phyloP scores from a whole-genome alignment of 495 filamentous ascomycete species.

The Sordaria brevicollis region DNA sequence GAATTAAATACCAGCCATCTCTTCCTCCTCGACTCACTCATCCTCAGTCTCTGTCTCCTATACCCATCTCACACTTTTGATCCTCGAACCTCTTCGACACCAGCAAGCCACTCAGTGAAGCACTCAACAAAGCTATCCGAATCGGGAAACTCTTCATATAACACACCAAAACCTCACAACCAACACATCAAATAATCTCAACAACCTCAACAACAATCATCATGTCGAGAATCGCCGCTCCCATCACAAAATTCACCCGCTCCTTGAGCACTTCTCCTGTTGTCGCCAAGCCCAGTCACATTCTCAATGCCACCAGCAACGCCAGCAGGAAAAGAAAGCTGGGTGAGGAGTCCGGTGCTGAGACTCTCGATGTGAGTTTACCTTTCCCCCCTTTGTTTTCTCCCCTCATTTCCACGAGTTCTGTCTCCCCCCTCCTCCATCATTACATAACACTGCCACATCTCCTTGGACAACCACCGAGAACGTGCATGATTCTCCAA shows the following conservation, averaged over 20 bases:
- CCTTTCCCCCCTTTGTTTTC: neutral
- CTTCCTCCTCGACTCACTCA: neutral
- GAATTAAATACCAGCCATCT: neutral
- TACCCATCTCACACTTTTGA: neutral
- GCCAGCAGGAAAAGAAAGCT: conserved; percentile 13
- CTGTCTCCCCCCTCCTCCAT: neutral
- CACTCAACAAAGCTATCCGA: neutral
- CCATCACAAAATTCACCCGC: conserved; percentile 35
- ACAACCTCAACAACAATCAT: conserved; percentile 10
- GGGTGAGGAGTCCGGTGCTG: conserved; percentile 3
- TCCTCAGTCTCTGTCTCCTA: neutral
- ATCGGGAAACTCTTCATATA: neutral
- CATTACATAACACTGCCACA: neutral
- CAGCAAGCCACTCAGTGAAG: neutral
- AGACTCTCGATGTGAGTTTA: conserved; percentile 13
- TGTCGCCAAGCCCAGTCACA: conserved; percentile 21
- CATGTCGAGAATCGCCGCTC: conserved; percentile 30
- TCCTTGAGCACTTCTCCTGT: conserved; percentile 31
- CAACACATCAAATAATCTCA: neutral
- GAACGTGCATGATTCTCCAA: neutral
- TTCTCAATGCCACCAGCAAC: conserved; percentile 20
- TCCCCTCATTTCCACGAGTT: neutral
- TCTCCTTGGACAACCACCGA: neutral
- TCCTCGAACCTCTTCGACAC: neutral
- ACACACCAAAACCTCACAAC: neutral